These are phyloP conservation scores for Leishmania gerbilli DNA, from an alignment of 208 protist genomes.

Conservation along the genomic window DNA sequence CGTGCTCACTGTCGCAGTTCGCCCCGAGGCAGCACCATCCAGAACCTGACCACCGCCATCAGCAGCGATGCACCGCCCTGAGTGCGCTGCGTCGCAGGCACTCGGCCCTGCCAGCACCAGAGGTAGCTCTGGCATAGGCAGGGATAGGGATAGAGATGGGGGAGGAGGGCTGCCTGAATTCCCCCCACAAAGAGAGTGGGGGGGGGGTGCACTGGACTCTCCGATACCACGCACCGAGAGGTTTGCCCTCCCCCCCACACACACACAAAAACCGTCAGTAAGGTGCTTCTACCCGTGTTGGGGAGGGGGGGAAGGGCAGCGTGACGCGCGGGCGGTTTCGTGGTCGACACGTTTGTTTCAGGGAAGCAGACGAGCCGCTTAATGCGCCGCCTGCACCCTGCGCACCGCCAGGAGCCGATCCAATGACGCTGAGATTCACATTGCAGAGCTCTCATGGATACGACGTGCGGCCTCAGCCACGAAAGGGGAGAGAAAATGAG, in stretches of 20 bases:
- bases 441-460: no score
- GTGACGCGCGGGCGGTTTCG: background rate
- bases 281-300: background rate
- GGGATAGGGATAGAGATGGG: background rate
- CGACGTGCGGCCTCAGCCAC: background rate
- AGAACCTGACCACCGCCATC: background rate
- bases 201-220: background rate
- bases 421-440: background rate
- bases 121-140: background rate
- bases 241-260: background rate
- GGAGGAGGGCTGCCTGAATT: background rate
- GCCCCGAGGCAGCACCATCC: background rate
- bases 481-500: background rate
- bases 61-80: no score
- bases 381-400: background rate
- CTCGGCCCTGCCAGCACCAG: background rate
- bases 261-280: background rate
- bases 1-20: background rate
- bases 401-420: background rate
- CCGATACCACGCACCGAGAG: background rate
- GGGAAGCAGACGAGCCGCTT: background rate
- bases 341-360: background rate
- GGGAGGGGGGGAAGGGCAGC: background rate
- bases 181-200: background rate
- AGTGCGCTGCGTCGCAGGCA: no score